These are phyloP conservation scores for Phyllachora maydis DNA, from an alignment of 2,329 filamentous ascomycete genomes.

Conservation along the genomic window DNA sequence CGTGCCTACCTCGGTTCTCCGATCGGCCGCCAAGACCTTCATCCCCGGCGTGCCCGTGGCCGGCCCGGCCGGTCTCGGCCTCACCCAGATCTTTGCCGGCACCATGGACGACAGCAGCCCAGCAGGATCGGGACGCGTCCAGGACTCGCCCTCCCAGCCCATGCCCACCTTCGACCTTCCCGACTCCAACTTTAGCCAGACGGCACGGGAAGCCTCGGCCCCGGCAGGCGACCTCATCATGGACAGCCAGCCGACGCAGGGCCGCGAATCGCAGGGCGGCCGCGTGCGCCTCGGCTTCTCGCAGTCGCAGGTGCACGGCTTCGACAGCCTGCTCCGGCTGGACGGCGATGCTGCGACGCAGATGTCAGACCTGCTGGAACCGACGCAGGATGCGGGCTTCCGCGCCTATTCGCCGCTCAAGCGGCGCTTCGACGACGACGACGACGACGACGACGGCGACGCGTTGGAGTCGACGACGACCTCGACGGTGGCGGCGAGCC, in stretches of 20 bases:
- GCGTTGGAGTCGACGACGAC: conserved; percentile 34
- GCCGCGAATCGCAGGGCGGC: conserved; percentile 16
- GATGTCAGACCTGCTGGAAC: conserved; percentile 47
- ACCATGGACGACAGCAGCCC: conserved; percentile 50
- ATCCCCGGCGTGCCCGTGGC: conserved; percentile 46
- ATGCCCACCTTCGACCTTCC: conserved; percentile 37
- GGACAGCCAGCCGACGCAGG: conserved; percentile 21
- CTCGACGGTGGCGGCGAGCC: conserved; percentile 4
- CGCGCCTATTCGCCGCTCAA: conserved; percentile 52
- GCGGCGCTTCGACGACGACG: conserved; percentile 32
- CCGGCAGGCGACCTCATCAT: conserved; percentile 31
- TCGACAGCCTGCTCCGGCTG: conserved; percentile 31
- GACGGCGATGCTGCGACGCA: too few relatives aligned
- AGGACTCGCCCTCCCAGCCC: conserved; percentile 20
- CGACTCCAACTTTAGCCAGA: conserved; percentile 39
- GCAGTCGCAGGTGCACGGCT: conserved; percentile 37
- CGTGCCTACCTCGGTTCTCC: conserved; percentile 42
- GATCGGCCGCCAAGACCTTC: conserved; percentile 47
- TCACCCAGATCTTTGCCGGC: conserved; percentile 80
- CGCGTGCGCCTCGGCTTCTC: conserved; percentile 27
- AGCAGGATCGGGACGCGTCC: conserved; percentile 12
- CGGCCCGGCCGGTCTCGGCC: conserved; percentile 35
- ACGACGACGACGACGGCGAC: conserved; percentile 46
- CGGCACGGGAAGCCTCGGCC: conserved; percentile 29
- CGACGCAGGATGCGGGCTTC: conserved; percentile 67